phyloP scores from a whole-genome alignment of 2,329 filamentous ascomycete genomes.

The Monosporascus sp. region DNA sequence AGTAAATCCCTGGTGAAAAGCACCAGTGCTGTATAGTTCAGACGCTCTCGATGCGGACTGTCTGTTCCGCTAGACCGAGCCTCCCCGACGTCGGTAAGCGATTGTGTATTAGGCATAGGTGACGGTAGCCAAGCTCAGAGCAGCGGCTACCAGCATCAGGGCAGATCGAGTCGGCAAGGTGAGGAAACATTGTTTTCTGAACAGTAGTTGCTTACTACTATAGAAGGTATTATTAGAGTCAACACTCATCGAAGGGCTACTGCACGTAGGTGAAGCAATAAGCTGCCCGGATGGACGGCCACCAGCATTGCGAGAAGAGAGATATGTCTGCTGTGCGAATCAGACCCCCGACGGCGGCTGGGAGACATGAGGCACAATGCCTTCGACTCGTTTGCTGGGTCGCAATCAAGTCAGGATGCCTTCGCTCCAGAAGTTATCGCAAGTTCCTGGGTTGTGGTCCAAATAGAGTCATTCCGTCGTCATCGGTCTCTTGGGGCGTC shows the following conservation, averaged over 20 bases:
- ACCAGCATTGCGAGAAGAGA: neutral
- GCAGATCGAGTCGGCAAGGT: neutral
- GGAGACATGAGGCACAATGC: neutral
- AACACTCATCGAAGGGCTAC: neutral
- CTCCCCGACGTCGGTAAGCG: neutral
- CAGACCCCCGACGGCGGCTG: neutral
- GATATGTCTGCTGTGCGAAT: neutral
- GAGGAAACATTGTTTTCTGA: neutral
- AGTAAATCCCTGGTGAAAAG: too few species aligned
- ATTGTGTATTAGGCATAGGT: neutral
- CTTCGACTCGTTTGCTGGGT: neutral
- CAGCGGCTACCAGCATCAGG: neutral
- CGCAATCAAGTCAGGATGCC: neutral
- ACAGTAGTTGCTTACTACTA: neutral
- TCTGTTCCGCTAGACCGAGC: neutral
- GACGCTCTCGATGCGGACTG: neutral
- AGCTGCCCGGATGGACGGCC: neutral
- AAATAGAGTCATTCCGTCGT: too few species aligned
- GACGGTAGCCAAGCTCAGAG: neutral
- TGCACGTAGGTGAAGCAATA: neutral
- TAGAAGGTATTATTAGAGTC: neutral
- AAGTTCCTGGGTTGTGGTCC: too few species aligned
- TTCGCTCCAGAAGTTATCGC: too few species aligned
- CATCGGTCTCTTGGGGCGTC: too few species aligned
- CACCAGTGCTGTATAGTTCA: neutral